Percentiles rank a stretch among this genome's conserved stretches.
These are phyloP conservation scores for Saccharomyces eubayanus DNA, from an alignment of 805 yeast genomes.

Conservation along the genomic window DNA sequence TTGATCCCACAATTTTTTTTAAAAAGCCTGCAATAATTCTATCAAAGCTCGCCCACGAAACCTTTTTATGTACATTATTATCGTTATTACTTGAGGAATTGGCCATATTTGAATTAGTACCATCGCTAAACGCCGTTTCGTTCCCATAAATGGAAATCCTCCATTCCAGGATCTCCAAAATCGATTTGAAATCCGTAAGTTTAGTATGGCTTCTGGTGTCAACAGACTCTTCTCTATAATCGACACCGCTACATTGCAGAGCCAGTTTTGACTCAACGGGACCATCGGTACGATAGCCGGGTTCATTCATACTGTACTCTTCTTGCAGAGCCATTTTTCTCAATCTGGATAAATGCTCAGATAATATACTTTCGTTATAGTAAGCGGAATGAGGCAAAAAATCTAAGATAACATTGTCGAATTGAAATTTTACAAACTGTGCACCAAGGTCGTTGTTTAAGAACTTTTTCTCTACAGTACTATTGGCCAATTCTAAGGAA, in stretches of 20 bases:
- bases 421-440: slow-evolving; percentile 64
- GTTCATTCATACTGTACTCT: slow-evolving; percentile 10
- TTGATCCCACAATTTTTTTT: slow-evolving; percentile 55
- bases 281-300: neutral
- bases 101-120: slow-evolving; percentile 29
- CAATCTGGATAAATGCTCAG: slow-evolving; percentile 51
- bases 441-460: slow-evolving; percentile 73
- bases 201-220: slow-evolving; percentile 67
- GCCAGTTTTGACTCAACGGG: slow-evolving; percentile 2
- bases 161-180: slow-evolving; percentile 70
- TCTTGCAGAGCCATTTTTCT: slow-evolving; percentile 53
- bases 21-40: slow-evolving; percentile 67
- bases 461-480: slow-evolving; percentile 70
- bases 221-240: slow-evolving; percentile 60
- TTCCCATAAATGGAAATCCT: slow-evolving; percentile 70
- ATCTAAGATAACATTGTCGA: slow-evolving; percentile 30
- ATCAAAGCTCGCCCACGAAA: slow-evolving; percentile 80
- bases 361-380: slow-evolving; percentile 30
- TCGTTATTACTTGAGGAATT: slow-evolving; percentile 20
- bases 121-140: slow-evolving; percentile 58
- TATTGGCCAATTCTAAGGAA: slow-evolving; percentile 86
- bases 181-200: slow-evolving; percentile 60
- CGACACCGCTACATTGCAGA: slow-evolving; percentile 74
- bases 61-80: slow-evolving; percentile 41
- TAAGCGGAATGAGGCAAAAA: slow-evolving; percentile 29